phyloP scores from a whole-genome alignment of 345 rosid species.

The Draba incana region DNA sequence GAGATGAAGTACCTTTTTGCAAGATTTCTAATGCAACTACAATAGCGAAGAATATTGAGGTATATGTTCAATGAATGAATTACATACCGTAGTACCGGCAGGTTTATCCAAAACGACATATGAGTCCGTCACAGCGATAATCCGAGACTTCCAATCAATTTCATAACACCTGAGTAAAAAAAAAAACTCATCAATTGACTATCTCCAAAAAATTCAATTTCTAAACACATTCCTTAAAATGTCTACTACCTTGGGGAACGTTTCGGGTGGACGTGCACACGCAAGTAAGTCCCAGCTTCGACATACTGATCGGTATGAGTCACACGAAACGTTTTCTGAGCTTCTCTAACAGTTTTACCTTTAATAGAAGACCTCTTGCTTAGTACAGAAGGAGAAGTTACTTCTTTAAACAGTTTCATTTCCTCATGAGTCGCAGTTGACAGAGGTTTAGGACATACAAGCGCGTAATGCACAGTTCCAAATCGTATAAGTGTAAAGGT shows the following conservation, averaged over 20 bases:
- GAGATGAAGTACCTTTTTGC: background rate
- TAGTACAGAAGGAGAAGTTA: constrained; percentile 64
- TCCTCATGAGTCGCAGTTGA: constrained; percentile 76
- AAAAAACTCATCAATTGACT: background rate
- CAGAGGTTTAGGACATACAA: constrained; percentile 92
- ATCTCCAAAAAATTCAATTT: background rate
- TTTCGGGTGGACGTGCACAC: constrained; percentile 92
- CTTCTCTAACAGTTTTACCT: constrained; percentile 87
- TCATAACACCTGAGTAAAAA: constrained; percentile 72
- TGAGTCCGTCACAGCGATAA: constrained; percentile 69
- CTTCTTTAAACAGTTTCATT: constrained; percentile 60
- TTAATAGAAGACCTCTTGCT: constrained; percentile 69
- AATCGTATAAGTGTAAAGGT: no score
- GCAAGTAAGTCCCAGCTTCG: constrained; percentile 83
- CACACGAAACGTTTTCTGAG: constrained; percentile 85
- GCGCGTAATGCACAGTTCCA: constrained; percentile 95
- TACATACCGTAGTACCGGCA: constrained; percentile 85
- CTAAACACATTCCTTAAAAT: constrained; percentile 2
- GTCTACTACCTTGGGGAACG: constrained; percentile 76
- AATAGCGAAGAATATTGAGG: background rate
- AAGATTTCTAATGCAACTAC: background rate
- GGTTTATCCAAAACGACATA: constrained; percentile 94
- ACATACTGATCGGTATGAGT: constrained; percentile 60
- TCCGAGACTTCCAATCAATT: constrained; percentile 83
- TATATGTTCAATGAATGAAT: constrained; percentile 31